Evolutionary conservation across 371 early-diverging fungal species (phyloP), one percentile per base, ranked within the genome.

Genomic region (Rhizopus delemar): DNA sequence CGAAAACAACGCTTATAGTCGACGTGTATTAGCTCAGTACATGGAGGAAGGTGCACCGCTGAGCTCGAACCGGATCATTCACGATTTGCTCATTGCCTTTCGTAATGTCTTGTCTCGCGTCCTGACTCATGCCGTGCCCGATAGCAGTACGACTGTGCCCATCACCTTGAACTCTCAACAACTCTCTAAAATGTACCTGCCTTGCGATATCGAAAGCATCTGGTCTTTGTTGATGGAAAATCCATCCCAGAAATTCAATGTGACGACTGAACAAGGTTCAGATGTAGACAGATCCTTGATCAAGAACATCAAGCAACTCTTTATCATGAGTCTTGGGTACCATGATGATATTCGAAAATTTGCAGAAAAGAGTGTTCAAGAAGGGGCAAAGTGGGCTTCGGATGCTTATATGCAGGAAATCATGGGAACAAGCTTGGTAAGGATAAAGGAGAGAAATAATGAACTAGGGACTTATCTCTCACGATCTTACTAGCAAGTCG

Each of bases 341-440:
- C 82, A 80, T 64, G 74, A 81, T 1, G 85, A 87, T 49, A 76
- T 83, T 54, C 71, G 74, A 12, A 71, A 73, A 22, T 80, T 72
- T 46, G 75, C 80, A 22, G 74, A 78, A 48, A 77, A 73, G 45
- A 67, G 70, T 11, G 55, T 66, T 29, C 68, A 73, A 13, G 79
- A 85, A 61, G 80, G 77, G 6, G 75, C 74, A 36, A 73, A 69
- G 35, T 73, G 74, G 71, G 72, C 80, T 5, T 69, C 72, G n/a
- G 82, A 84, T 57, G 78, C 81, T 35, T 86, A 85, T 38, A 81
- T 80, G 71, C 78, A 76, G 43, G 85, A 85, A 53, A 85, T 87
- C 57, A 81, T 85, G 83, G 83, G 81, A 5, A 74, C 80, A 22
- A 83, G 85, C 35, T 71, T 86, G 81, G 86, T 86, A 74, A 66